phyloP scores from a whole-genome alignment of 2,329 filamentous ascomycete genomes.

The Colletotrichum noveboracense region DNA sequence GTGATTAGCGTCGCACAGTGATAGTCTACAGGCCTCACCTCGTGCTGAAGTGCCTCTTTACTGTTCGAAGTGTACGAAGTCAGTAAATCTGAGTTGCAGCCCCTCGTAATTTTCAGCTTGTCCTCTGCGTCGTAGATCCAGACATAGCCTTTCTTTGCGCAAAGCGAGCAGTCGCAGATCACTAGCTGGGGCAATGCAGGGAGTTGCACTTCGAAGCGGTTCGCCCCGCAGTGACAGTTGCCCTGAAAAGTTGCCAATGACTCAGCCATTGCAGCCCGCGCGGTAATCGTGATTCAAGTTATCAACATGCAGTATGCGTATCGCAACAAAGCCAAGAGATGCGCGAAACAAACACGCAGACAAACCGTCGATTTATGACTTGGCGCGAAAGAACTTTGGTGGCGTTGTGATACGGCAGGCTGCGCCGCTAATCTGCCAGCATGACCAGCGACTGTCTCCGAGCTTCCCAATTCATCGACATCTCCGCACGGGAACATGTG shows the following conservation, averaged over 20 bases:
- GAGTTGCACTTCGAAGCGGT: slow-evolving; percentile 27
- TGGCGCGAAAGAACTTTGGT: background rate
- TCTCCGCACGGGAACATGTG: background rate
- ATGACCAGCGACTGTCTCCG: background rate
- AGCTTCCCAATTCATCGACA: background rate
- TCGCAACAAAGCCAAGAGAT: background rate
- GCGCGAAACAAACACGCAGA: background rate
- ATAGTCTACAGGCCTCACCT: no score
- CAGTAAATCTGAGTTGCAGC: slow-evolving; percentile 4
- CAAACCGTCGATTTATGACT: background rate
- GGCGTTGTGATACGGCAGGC: background rate
- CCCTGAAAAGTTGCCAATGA: slow-evolving; percentile 14
- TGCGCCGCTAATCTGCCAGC: background rate
- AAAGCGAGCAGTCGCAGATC: slow-evolving; percentile 29
- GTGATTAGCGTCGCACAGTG: background rate
- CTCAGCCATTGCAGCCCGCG: background rate
- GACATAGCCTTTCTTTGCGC: slow-evolving; percentile 31
- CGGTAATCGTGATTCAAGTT: background rate
- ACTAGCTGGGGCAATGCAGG: slow-evolving; percentile 6
- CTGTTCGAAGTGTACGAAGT: slow-evolving; percentile 1
- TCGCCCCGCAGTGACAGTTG: slow-evolving; percentile 35
- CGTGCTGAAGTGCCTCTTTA: slow-evolving; percentile 9
- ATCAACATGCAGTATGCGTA: background rate
- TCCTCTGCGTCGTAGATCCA: slow-evolving; percentile 24
- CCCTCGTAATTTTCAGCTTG: slow-evolving; percentile 15